A percentile compares a stretch with the other conserved stretches of the same genome.
These are phyloP conservation scores for Gracilariopsis chorda DNA, from an alignment of 23 red algal genomes.

Conservation along the genomic window DNA sequence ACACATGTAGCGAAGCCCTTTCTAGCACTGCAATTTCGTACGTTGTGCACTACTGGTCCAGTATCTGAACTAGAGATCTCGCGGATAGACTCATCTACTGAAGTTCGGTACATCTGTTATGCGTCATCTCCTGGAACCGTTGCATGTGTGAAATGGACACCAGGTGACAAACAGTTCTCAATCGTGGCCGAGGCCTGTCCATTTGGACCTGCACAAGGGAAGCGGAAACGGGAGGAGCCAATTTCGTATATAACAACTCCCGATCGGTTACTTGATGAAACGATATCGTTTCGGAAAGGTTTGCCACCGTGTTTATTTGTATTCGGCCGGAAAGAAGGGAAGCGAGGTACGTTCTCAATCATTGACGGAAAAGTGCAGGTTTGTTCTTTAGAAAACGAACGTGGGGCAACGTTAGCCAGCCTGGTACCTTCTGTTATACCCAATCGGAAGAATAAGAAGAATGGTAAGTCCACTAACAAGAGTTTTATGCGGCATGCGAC, in stretches of 20 bases:
- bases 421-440: not conserved
- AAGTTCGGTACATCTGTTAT: not conserved
- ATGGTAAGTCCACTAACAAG: not conserved
- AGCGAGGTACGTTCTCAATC: constrained; percentile 6
- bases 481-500: not conserved
- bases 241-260: not conserved
- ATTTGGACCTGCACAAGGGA: not conserved
- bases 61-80: not conserved
- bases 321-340: not conserved
- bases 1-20: not conserved
- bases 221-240: not conserved
- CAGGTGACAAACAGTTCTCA: not conserved
- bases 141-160: not conserved
- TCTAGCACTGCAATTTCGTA: not conserved
- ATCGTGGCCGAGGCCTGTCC: not conserved
- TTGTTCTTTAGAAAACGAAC: not conserved
- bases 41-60: constrained; percentile 20
- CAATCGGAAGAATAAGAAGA: not conserved
- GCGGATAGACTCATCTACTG: not conserved
- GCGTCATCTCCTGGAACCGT: not conserved
- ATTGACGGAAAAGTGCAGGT: not conserved
- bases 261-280: not conserved
- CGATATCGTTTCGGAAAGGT: not conserved
- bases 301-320: not conserved
- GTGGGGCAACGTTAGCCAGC: not conserved